Evolutionary conservation across 1,284 basidiomycete genomes (phyloP).

Genomic region (Cronartium quercuum): DNA sequence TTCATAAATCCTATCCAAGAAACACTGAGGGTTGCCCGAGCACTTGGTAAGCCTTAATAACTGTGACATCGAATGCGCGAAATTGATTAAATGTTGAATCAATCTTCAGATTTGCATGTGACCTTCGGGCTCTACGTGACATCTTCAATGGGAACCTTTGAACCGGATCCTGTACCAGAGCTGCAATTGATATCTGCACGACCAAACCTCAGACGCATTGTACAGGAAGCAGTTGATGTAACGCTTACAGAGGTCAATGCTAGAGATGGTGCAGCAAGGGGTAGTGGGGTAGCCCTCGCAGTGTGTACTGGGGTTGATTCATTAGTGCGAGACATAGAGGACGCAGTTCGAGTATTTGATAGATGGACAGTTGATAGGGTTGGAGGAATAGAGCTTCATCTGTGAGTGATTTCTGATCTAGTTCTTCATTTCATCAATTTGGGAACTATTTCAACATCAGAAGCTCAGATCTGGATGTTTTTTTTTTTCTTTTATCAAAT

Average conservation of each 20-base stretch:
- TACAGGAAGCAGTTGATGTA: constrained; percentile 3
- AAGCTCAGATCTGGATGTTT: too few species aligned
- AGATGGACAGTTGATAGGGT: not conserved
- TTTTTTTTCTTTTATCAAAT: too few species aligned
- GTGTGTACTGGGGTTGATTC: not conserved
- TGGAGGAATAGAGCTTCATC: not conserved
- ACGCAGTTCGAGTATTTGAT: not conserved
- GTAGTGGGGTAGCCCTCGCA: not conserved
- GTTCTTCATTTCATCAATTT: too few species aligned
- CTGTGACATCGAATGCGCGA: not conserved
- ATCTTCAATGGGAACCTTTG: constrained; percentile 7
- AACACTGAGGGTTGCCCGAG: constrained; percentile 10
- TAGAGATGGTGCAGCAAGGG: not conserved
- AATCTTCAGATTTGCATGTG: constrained; percentile 16
- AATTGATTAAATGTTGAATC: not conserved
- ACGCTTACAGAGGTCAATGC: constrained; percentile 18
- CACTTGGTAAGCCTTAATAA: constrained; percentile 1
- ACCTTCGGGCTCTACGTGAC: constrained; percentile 18
- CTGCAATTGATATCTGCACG: constrained; percentile 4
- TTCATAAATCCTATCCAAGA: constrained; percentile 27
- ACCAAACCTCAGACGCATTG: not conserved
- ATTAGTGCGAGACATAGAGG: not conserved
- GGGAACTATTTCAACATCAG: too few species aligned
- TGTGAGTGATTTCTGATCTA: too few species aligned
- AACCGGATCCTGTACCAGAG: constrained; percentile 15